Evolutionary conservation across 2,329 filamentous ascomycete species (phyloP).

Genomic region (Nectriaceae sp.): DNA sequence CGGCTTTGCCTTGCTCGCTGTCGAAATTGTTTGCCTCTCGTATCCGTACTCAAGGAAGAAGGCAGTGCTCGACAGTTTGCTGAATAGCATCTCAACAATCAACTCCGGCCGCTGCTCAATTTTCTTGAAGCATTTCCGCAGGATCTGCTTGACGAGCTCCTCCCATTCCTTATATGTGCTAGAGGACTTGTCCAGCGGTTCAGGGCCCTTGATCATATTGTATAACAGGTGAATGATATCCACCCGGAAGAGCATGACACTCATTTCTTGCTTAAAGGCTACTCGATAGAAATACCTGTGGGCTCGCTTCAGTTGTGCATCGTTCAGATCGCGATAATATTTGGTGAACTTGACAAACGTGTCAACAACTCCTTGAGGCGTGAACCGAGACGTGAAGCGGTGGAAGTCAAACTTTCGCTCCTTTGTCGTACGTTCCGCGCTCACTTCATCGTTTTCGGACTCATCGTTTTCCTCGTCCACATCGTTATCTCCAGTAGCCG

Average conservation of each 20-base stretch:
- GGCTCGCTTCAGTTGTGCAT: slow-evolving; percentile 82
- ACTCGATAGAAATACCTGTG: slow-evolving; percentile 94
- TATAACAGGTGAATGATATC: slow-evolving; percentile 90
- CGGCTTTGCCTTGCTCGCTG: slow-evolving; percentile 61
- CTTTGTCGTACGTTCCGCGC: slow-evolving; percentile 69
- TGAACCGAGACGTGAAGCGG: slow-evolving; percentile 78
- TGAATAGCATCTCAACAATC: slow-evolving; percentile 91
- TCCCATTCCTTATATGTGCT: slow-evolving; percentile 86
- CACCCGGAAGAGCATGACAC: slow-evolving; percentile 83
- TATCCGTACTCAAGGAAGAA: slow-evolving; percentile 91
- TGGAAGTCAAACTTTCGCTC: slow-evolving; percentile 95
- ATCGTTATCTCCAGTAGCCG: slow-evolving; percentile 41
- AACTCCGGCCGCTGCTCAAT: slow-evolving; percentile 83
- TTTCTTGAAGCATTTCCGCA: slow-evolving; percentile 81
- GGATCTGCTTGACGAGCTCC: slow-evolving; percentile 80
- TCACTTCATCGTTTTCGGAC: slow-evolving; percentile 69
- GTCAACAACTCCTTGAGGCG: slow-evolving; percentile 81
- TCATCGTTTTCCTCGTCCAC: slow-evolving; percentile 64
- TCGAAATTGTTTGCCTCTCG: slow-evolving; percentile 75
- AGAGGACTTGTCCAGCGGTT: slow-evolving; percentile 68
- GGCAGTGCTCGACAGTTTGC: slow-evolving; percentile 80
- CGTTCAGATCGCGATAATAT: slow-evolving; percentile 78
- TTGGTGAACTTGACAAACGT: slow-evolving; percentile 81
- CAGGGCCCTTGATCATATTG: slow-evolving; percentile 87
- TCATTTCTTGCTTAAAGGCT: slow-evolving; percentile 92